Conservation (phyloP, 768 basidiomycete species). For the Kwoniella mangroviensis region DNA sequence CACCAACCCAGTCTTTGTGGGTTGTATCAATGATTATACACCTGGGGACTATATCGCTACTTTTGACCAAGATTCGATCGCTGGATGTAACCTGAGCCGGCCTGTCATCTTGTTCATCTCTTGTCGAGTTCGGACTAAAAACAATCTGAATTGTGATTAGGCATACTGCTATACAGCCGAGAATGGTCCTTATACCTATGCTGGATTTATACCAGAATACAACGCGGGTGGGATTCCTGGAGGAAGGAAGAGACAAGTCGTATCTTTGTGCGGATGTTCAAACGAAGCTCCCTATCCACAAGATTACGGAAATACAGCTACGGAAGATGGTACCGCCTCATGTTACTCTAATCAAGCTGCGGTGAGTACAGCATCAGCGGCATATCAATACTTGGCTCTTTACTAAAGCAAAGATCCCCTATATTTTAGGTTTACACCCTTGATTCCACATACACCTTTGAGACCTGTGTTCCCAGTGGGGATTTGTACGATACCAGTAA, state of each 20-base stretch:
- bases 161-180: background rate
- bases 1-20: background rate
- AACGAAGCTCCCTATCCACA: background rate
- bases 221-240: background rate
- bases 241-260: background rate
- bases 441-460: constrained; percentile 1
- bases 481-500: background rate
- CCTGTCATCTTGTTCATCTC: no score
- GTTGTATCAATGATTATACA: background rate
- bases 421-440: background rate
- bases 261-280: background rate
- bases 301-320: background rate
- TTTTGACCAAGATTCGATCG: background rate
- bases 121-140: background rate
- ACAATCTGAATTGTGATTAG: background rate
- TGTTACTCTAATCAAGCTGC: background rate
- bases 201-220: background rate
- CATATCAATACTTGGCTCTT: background rate
- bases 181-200: background rate
- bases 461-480: background rate
- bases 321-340: background rate
- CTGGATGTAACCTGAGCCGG: background rate
- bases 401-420: no score
- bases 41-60: background rate
- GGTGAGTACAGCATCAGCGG: background rate